Percentiles rank a stretch among this genome's conserved stretches.
phyloP scores from a whole-genome alignment of 2,329 filamentous ascomycete species.

The Catunica adiposa region DNA sequence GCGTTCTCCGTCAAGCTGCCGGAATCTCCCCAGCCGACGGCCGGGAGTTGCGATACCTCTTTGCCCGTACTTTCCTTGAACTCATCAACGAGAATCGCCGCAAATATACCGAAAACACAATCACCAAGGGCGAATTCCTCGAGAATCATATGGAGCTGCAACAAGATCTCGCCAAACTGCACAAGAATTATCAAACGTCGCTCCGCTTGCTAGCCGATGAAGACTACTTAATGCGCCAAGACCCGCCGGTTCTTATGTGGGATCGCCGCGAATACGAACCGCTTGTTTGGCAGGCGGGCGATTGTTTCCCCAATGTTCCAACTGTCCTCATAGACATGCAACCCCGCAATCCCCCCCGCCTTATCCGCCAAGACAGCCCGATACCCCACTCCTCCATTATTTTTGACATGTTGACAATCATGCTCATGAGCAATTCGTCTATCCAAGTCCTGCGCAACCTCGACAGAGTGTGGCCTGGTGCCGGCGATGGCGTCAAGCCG shows the following conservation, averaged over 20 bases:
- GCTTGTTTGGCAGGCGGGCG: constrained; percentile 36
- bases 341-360: constrained; percentile 35
- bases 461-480: constrained; percentile 41
- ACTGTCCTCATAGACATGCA: constrained; percentile 50
- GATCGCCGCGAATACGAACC: constrained; percentile 59
- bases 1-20: not conserved
- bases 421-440: constrained; percentile 23
- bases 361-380: constrained; percentile 33
- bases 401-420: constrained; percentile 25
- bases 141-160: constrained; percentile 21
- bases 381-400: constrained; percentile 28
- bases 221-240: constrained; percentile 31
- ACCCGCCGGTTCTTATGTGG: constrained; percentile 42
- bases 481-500: constrained; percentile 34
- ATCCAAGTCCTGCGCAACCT: constrained; percentile 29
- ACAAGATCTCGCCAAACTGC: constrained; percentile 20
- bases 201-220: constrained; percentile 35
- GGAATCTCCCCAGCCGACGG: not conserved
- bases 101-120: constrained; percentile 13
- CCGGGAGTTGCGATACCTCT: not conserved
- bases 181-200: constrained; percentile 22
- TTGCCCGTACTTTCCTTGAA: constrained; percentile 3
- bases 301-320: constrained; percentile 49
- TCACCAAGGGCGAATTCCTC: constrained; percentile 18
- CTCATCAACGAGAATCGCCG: constrained; percentile 2